phyloP scores from a whole-genome alignment of 306 rosid species.

The Vachellia collinsii region DNA sequence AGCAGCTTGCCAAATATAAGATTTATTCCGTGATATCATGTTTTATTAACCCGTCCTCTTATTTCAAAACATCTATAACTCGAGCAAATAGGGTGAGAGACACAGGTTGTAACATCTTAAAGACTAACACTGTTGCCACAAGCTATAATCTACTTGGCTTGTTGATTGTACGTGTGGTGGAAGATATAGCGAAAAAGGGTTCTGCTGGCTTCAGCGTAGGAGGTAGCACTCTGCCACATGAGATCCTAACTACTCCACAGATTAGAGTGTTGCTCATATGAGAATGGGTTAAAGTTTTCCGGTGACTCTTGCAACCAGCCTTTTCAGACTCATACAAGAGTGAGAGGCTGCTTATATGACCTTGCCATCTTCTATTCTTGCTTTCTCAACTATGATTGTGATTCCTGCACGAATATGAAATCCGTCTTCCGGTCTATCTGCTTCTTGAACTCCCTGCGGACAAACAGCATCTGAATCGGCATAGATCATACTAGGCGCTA shows the following conservation, averaged over 20 bases:
- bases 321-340: background rate
- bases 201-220: conserved; percentile 37
- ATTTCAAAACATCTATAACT: background rate
- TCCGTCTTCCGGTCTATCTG: conserved; percentile 82
- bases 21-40: conserved; percentile 27
- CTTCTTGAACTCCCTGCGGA: conserved; percentile 79
- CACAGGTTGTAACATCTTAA: background rate
- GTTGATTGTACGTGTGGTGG: conserved; percentile 32
- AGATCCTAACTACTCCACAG: conserved; percentile 13
- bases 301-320: conserved; percentile 16
- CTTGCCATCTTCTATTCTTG: conserved; percentile 66
- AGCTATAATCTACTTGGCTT: background rate
- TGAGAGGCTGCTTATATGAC: conserved; percentile 53
- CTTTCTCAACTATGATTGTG: conserved; percentile 76
- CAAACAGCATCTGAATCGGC: conserved; percentile 16
- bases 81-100: background rate
- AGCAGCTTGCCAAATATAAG: background rate
- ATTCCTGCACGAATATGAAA: conserved; percentile 86
- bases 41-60: conserved; percentile 9
- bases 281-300: conserved; percentile 8
- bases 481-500: conserved; percentile 1
- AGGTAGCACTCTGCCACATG: background rate
- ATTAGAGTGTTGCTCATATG: conserved; percentile 18
- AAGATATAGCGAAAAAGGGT: conserved; percentile 22
- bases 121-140: background rate